These are phyloP conservation scores for Thermoascus crustaceus DNA, from an alignment of 2,329 filamentous ascomycete species.

Conservation along the genomic window DNA sequence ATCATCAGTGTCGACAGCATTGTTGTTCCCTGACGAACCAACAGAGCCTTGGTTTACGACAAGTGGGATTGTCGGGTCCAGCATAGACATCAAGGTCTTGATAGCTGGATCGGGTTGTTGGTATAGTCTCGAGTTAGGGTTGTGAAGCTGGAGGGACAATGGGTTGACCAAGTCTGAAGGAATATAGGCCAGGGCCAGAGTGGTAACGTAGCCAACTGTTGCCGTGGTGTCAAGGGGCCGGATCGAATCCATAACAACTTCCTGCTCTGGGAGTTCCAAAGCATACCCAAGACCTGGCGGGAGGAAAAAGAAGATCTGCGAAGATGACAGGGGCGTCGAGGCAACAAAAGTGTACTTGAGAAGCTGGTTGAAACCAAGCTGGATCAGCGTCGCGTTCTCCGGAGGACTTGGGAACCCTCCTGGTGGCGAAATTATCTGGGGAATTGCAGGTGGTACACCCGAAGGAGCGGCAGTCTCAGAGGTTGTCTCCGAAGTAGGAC, in stretches of 20 bases:
- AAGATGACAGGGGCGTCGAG: constrained; percentile 59
- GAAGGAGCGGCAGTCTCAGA: constrained; percentile 34
- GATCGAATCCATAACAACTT: constrained; percentile 62
- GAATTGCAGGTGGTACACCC: constrained; percentile 57
- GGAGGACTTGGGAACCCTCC: constrained; percentile 50
- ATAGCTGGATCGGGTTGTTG: constrained; percentile 59
- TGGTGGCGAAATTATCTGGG: constrained; percentile 66
- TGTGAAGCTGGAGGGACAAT: constrained; percentile 61
- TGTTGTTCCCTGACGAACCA: constrained; percentile 32
- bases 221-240: constrained; percentile 65
- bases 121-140: constrained; percentile 67
- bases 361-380: constrained; percentile 73
- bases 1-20: constrained; percentile 23
- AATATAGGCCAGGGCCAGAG: constrained; percentile 67
- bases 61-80: constrained; percentile 76
- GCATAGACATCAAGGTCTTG: constrained; percentile 64
- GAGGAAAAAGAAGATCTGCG: constrained; percentile 75
- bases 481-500: constrained; percentile 14
- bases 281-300: constrained; percentile 63
- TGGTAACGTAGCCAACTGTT: constrained; percentile 68
- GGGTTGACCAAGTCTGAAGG: constrained; percentile 60
- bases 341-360: constrained; percentile 83
- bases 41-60: constrained; percentile 38
- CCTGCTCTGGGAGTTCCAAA: constrained; percentile 38
- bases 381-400: constrained; percentile 61